Evolutionary conservation across 2,329 filamentous ascomycete species (phyloP).

Genomic region (Venturia asperata): DNA sequence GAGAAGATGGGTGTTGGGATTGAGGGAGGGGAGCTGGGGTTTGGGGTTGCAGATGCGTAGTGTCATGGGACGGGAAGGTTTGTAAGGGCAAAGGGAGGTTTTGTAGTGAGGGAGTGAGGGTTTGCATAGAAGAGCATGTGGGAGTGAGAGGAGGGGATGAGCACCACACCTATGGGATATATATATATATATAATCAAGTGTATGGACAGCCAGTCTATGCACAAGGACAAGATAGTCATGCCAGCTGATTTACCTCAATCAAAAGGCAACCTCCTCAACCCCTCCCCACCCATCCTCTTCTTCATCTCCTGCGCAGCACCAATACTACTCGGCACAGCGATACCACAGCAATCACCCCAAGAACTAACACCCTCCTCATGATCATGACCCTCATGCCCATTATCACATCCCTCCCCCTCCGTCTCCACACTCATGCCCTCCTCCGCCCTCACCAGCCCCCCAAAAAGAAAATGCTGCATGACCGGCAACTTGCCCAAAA

Average conservation of each 20-base stretch:
- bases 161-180: too few relatives aligned
- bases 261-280: slow-evolving; percentile 73
- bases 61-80: too few relatives aligned
- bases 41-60: too few relatives aligned
- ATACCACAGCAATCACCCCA: slow-evolving; percentile 99
- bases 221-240: too few relatives aligned
- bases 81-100: too few relatives aligned
- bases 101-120: too few relatives aligned
- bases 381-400: slow-evolving; percentile 35
- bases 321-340: slow-evolving; percentile 89
- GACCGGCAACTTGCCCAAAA: slow-evolving; percentile 85
- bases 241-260: slow-evolving; percentile 39
- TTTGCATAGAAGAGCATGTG: too few relatives aligned
- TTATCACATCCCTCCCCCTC: slow-evolving; percentile 44
- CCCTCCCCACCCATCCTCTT: slow-evolving; percentile 56
- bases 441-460: slow-evolving; percentile 67
- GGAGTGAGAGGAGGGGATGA: too few relatives aligned
- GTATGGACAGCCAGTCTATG: too few relatives aligned
- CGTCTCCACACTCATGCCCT: slow-evolving; percentile 68
- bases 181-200: too few relatives aligned
- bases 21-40: too few relatives aligned
- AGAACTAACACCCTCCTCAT: slow-evolving; percentile 44
- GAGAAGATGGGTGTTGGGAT: too few relatives aligned
- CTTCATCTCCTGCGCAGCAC: slow-evolving; percentile 80
- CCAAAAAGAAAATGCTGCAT: slow-evolving; percentile 99